Conservation (phyloP, 352 stramenopile species). For the Phytophthora foliorum region DNA sequence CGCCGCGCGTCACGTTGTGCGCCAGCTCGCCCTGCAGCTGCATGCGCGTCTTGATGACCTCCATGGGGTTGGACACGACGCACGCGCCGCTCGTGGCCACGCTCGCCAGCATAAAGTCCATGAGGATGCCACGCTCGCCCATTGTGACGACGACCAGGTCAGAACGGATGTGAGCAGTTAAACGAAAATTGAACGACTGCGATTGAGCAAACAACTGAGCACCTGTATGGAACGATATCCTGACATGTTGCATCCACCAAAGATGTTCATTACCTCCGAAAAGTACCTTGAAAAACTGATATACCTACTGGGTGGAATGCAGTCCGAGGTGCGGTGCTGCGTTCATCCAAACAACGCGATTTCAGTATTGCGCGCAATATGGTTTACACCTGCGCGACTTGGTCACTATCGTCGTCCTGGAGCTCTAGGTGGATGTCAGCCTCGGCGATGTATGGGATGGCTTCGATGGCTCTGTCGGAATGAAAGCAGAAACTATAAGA, state of each 20-base stretch:
- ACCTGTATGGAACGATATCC: not conserved
- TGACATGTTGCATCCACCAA: not conserved
- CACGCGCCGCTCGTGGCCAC: constrained; percentile 72
- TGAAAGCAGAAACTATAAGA: not conserved
- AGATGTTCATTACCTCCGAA: not conserved
- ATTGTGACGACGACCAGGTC: constrained; percentile 18
- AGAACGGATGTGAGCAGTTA: constrained; percentile 15
- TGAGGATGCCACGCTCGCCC: constrained; percentile 57
- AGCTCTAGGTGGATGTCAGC: constrained; percentile 90
- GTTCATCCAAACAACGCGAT: constrained; percentile 11
- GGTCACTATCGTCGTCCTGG: constrained; percentile 60
- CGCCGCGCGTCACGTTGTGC: constrained; percentile 47
- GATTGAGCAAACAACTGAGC: constrained; percentile 21
- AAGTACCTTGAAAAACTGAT: not conserved
- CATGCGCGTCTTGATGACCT: constrained; percentile 93
- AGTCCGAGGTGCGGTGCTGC: not conserved
- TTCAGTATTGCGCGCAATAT: constrained; percentile 16
- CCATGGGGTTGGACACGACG: constrained; percentile 90
- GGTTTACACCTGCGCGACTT: not conserved
- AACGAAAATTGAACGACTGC: too few species aligned
- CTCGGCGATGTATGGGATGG: constrained; percentile 79
- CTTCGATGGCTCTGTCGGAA: constrained; percentile 72
- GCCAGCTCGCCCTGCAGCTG: constrained; percentile 88
- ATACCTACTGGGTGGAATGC: not conserved
- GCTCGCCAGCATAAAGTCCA: constrained; percentile 81